Base-by-base conservation (phyloP, 1,284 basidiomycete species). In the Apiotrichum brassicae region DNA sequence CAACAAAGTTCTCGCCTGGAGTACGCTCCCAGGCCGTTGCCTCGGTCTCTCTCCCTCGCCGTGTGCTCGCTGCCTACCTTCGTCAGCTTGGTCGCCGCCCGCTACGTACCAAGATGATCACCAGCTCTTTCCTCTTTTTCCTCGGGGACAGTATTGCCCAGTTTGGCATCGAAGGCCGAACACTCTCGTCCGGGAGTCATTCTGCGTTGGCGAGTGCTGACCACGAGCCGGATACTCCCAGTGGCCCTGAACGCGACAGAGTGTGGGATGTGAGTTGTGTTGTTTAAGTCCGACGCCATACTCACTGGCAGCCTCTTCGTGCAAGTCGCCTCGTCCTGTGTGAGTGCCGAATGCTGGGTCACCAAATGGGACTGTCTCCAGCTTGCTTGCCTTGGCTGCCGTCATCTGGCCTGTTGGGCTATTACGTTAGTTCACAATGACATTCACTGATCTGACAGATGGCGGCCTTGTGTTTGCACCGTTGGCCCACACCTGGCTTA, bases 51-150 rank as follows among this genome's bases (percentile, higher is more conserved):
- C 25, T 43, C 6, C 42, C 42, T 12, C 42, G 42, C 16, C 42
- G 42, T 32, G 2, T 42, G 34, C 16, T 42, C 25, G 19, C 41
- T 3, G 36, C 42, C 3, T 56, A 56, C 38, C 45, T 56, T 5
- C 42, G 37, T 12, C 48, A 46, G 28, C 48, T 56, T 8, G 16
- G 18, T 8, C 4, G 11, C 2, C 36, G 48, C 4, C 54, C 54
- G 7, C 48, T 56, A 14, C 41, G 51, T 5, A 57, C 55, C 14
- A 57, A 57, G 49, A 57, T 57, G 55, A 32, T 53, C 19, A 57
- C 53, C 16, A 35, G 35, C 22, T 36, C 46, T 8, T 12, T 47
- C 5, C 42, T 55, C 19, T 55, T 55, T 34, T 34, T 46, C 19
- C 23, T 51, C 12, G 55, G 55, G 35, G 55, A 57, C 47, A 43